Base-by-base conservation (phyloP, 768 basidiomycete species). In the Kwoniella heveanensis region DNA sequence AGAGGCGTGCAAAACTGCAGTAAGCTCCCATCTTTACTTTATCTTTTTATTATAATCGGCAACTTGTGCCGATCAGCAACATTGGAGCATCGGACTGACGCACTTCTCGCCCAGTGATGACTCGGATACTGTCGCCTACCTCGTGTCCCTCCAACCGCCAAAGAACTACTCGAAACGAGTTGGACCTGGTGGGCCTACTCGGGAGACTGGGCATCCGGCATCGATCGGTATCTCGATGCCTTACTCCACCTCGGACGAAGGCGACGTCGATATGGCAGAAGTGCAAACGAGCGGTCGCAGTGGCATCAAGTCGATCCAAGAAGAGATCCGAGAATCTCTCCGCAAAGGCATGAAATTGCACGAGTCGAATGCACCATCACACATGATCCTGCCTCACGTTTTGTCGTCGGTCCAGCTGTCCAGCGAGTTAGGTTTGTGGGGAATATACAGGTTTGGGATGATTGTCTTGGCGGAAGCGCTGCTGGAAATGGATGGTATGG, bases 381-480 rank as follows among this genome's bases (percentile, higher is more conserved):
- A 72, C 21, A 39, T 69, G n/a, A 54, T 72, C 46, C 56, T 78
- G 13, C 78, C 77, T 2, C 48, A 57, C 24, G 51, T 76, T 7
- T 61, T 78, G 0, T 54, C 66, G 9, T 62, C 66, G 21, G 37
- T 70, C 8, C 68, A 79, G 21, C 32, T 70, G 3, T 53, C 78
- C 1, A 56, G 46, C 8, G 39, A 68, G 44, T 55, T 74, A 4
- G 71, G 65, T 15, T 32, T 71, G 19, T 74, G 74, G 75, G 36
- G 48, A 13, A 21, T 72, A 21, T 68, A 74, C 57, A 69, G 77
- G 9, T 59, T 59, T 13, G 67, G 66, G 3, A 62, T 57, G 15
- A 60, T 78, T 25, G 17, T 72, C 13, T 57, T 77, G 26, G 68
- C 70, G 2, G 69, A 76, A 19, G 63, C 70, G 0, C 59, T 79